phyloP scores from a whole-genome alignment of 257 asterid genomes.

The Ilex aquifolium region DNA sequence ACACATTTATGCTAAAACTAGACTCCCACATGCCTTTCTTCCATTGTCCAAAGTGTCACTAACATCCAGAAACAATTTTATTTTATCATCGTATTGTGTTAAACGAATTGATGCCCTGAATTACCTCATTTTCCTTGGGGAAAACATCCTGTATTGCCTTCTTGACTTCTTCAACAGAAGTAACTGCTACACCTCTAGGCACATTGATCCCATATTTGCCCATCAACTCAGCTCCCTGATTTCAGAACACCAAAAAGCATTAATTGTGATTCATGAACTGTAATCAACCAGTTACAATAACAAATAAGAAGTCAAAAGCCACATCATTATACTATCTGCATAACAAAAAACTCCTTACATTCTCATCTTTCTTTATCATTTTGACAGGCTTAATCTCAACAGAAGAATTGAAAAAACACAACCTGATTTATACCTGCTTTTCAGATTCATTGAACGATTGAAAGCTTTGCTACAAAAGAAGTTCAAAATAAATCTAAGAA shows the following conservation, averaged over 20 bases:
- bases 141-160: conserved; percentile 54
- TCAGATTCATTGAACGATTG: too few relatives aligned
- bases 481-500: too few relatives aligned
- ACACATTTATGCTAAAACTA: too few relatives aligned
- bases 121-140: conserved; percentile 66
- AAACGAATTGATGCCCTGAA: not conserved
- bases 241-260: too few relatives aligned
- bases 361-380: not conserved
- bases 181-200: conserved; percentile 79
- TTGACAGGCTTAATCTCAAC: not conserved
- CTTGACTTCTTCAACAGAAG: conserved; percentile 54
- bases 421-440: too few relatives aligned
- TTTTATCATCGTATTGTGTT: too few relatives aligned
- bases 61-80: too few relatives aligned
- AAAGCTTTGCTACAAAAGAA: too few relatives aligned
- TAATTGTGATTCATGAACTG: too few relatives aligned
- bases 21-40: too few relatives aligned
- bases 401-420: not conserved
- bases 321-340: not conserved
- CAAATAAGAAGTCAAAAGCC: not conserved
- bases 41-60: too few relatives aligned
- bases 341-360: not conserved
- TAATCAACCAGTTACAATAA: not conserved
- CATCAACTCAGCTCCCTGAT: conserved; percentile 91
- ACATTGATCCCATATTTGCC: conserved; percentile 83